Conservation (phyloP, 2,329 filamentous ascomycete species). For the Calonectria ilicicola region DNA sequence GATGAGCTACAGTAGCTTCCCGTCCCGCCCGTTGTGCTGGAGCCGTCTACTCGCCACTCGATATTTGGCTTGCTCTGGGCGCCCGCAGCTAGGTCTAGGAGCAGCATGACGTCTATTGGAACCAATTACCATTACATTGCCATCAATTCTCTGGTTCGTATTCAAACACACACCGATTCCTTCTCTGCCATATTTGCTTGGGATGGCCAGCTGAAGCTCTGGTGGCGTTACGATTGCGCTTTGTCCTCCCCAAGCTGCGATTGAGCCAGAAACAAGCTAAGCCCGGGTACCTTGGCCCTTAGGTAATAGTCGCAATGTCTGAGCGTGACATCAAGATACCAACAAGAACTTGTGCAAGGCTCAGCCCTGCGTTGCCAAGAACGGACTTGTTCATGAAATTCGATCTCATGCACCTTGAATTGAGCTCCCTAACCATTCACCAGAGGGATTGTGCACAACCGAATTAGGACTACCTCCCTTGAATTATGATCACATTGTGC, state of each 20-base stretch:
- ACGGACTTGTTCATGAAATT: neutral
- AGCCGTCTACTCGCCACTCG: neutral
- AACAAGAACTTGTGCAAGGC: neutral
- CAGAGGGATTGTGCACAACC: neutral
- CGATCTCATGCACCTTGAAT: neutral
- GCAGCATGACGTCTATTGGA: neutral
- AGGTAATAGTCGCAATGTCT: neutral
- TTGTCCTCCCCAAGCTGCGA: neutral
- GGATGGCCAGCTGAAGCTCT: neutral
- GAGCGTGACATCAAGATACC: neutral
- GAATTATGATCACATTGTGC: neutral
- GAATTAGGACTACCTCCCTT: neutral
- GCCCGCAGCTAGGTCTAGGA: neutral
- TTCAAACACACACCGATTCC: neutral
- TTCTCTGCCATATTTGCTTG: neutral
- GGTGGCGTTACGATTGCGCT: constrained; percentile 2
- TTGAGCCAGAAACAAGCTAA: neutral
- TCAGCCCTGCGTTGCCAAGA: neutral
- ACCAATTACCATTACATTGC: neutral
- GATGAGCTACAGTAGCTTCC: constrained; percentile 21
- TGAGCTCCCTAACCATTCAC: neutral
- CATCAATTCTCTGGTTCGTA: neutral
- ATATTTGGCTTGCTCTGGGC: neutral
- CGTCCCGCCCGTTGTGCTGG: constrained; percentile 7
- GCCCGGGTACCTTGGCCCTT: neutral